Base-by-base conservation (phyloP, 176 grass and related monocot species). In the Musa itinerans region DNA sequence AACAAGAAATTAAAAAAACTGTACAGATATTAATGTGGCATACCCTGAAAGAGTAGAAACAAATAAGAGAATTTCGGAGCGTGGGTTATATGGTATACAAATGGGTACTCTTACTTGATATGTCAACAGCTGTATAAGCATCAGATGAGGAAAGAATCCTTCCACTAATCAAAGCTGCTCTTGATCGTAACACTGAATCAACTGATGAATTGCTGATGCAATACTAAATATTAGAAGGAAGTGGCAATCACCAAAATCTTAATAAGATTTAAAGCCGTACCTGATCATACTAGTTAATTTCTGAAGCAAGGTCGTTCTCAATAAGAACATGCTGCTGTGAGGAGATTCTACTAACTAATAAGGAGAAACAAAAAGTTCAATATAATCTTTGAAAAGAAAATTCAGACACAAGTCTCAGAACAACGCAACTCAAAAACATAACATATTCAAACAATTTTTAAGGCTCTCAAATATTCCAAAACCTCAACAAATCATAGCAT, bases 261-360 rank as follows among this genome's bases (percentile, higher is more conserved):
- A 9, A 61, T 52, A 64, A 20, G 9, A n/a, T 51, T 8, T 48
- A 10, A 43, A 70, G 0, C 1, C 0, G 12, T 89, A 97, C 90
- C 92, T 91, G 84, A 97, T 91, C 74, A 89, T 76, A 85, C 87
- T 80, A 76, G 77, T 85, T 78, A 97, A 89, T 34, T 87, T 84
- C 85, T 97, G 86, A 83, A 97, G 63, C 73, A 93, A 87, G 69
- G 83, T 93, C 54, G 80, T 85, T 78, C 86, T 93, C 63, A 87
- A 50, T 53, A 93, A 71, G 53, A 98, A 90, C 53, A 70, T 86
- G 68, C 87, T 79, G 83, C 87, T 92, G 82, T 93, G 59, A 43
- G 95, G 85, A 83, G 89, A 92, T 80, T 91, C 80, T 21, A 89
- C 86, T 10, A 98, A 82, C 95, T 98, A 80, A 21, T 98, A 80